Evolutionary conservation across 1,284 basidiomycete species (phyloP), one percentile per base, ranked within the genome.

Genomic region (Porphyrellus sp.): DNA sequence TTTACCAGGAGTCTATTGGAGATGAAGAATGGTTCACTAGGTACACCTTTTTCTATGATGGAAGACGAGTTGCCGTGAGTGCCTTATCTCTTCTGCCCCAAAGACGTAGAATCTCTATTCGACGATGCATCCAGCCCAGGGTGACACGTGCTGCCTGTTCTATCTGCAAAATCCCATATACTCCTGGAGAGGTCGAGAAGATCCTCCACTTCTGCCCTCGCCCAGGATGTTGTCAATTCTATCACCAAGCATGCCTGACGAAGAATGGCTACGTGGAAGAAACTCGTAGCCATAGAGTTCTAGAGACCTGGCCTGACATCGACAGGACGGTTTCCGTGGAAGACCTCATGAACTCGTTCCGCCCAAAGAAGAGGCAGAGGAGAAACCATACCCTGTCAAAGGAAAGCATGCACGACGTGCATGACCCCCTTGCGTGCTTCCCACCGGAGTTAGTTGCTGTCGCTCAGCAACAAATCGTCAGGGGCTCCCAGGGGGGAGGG

Each of bases 141-240:
- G 71, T 67, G 1, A 62, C 66, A 0, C 47, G 54, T 0, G 44
- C 43, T 13, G 64, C 68, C 1, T 81, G 79, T 47, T 38, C 42
- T 5, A 64, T 70, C 5, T 81, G 79, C 61, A 57, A 57, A 8
- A 30, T 63, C 2, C 71, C 74, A 0, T 81, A 81, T 53, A 65
- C 60, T 20, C 76, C 78, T n/a, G n/a, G n/a, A 1, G 69, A 73
- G 13, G 28, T 21, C 12, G 59, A 61, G 0, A 57, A 60, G 2
- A 55, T 75, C 5, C 77, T 77, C 65, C 77, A 80, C 49, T 80
- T 78, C 53, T 82, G 80, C 56, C 79, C 81, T 0, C 72, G 76
- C 0, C 77, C 74, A 0, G 49, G 54, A 0, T 82, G 80, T 52
- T 60, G 70, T 8, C 65, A 58, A 1, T 72, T 67, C 8, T 80